A percentile compares a stretch with the other conserved stretches of the same genome.
Conservation (phyloP, 495 filamentous ascomycete genomes). For the Pseudomonodictys pantanalensis region DNA sequence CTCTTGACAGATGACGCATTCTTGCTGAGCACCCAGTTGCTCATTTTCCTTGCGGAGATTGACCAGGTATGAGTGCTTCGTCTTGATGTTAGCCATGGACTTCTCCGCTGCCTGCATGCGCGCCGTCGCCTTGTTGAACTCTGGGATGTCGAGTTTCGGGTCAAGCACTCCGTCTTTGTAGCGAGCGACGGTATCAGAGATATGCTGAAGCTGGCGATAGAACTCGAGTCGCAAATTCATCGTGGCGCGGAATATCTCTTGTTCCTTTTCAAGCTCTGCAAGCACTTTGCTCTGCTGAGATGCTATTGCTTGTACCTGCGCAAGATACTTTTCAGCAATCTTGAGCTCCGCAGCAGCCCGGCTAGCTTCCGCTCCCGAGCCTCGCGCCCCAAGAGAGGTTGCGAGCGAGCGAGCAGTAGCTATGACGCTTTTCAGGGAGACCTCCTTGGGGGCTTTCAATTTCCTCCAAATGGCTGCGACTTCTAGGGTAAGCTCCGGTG, state of each 20-base stretch:
- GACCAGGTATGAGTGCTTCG: constrained; percentile 70
- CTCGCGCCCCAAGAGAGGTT: constrained; percentile 60
- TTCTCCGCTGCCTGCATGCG: constrained; percentile 51
- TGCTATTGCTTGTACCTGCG: constrained; percentile 58
- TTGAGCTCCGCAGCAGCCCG: constrained; percentile 63
- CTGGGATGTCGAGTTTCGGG: constrained; percentile 45
- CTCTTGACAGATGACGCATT: constrained; percentile 78
- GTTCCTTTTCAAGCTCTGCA: constrained; percentile 61
- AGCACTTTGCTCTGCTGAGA: constrained; percentile 63
- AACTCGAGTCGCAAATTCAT: constrained; percentile 83
- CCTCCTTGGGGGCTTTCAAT: constrained; percentile 57
- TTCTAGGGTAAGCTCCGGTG: constrained; percentile 64
- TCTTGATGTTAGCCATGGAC: constrained; percentile 59
- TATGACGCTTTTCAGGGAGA: constrained; percentile 67
- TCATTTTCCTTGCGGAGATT: constrained; percentile 58
- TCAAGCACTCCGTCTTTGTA: constrained; percentile 61
- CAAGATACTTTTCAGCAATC: constrained; percentile 56
- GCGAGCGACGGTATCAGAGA: constrained; percentile 80
- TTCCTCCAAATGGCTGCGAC: constrained; percentile 56
- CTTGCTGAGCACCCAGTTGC: constrained; percentile 53
- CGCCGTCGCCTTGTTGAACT: constrained; percentile 29
- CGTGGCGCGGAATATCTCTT: constrained; percentile 69
- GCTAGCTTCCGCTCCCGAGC: constrained; percentile 56
- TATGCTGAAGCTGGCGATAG: constrained; percentile 80
- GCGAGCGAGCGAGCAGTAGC: constrained; percentile 63